Percentiles rank a stretch among this genome's conserved stretches.
phyloP scores from a whole-genome alignment of 1,139 yeast genomes.

The Petasospora rhodanensis region DNA sequence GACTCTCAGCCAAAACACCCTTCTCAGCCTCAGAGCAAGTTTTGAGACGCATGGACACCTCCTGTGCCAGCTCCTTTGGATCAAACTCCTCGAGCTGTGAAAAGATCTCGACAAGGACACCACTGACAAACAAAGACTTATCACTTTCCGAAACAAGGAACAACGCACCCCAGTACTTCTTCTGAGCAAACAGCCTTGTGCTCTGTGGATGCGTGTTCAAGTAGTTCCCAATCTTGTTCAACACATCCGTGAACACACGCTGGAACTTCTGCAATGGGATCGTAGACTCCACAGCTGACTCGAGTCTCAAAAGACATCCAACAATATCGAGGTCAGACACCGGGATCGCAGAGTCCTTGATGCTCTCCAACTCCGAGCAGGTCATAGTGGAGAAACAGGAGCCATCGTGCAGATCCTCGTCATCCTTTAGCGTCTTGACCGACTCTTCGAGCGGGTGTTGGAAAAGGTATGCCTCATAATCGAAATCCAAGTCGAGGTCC shows the following conservation, averaged over 20 bases:
- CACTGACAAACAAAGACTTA: constrained; percentile 30
- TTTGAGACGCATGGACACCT: constrained; percentile 2
- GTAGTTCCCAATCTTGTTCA: constrained; percentile 42
- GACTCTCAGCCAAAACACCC: constrained; percentile 14
- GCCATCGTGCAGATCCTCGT: constrained; percentile 1
- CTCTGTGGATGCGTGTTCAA: constrained; percentile 27
- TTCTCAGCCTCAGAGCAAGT: constrained; percentile 4
- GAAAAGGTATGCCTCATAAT: constrained; percentile 18
- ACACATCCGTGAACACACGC: constrained; percentile 24
- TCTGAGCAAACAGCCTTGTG: constrained; percentile 18
- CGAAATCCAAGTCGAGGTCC: constrained; percentile 25
- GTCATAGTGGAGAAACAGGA: constrained; percentile 29
- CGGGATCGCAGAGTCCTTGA: constrained; percentile 33
- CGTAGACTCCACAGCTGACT: constrained; percentile 27
- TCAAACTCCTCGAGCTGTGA: constrained; percentile 28
- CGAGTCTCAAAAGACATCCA: constrained; percentile 39
- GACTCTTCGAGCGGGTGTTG: constrained; percentile 13
- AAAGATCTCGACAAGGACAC: constrained; percentile 38
- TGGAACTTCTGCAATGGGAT: constrained; percentile 20
- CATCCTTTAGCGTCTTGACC: constrained; percentile 10
- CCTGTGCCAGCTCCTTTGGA: constrained; percentile 8
- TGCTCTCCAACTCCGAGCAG: constrained; percentile 19
- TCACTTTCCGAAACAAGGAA: constrained; percentile 12
- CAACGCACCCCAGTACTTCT: constrained; percentile 30
- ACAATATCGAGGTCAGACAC: constrained; percentile 44